Percentiles rank a stretch among this genome's conserved stretches.
phyloP scores from a whole-genome alignment of 805 yeast genomes.

The Monosporozyma solicola region DNA sequence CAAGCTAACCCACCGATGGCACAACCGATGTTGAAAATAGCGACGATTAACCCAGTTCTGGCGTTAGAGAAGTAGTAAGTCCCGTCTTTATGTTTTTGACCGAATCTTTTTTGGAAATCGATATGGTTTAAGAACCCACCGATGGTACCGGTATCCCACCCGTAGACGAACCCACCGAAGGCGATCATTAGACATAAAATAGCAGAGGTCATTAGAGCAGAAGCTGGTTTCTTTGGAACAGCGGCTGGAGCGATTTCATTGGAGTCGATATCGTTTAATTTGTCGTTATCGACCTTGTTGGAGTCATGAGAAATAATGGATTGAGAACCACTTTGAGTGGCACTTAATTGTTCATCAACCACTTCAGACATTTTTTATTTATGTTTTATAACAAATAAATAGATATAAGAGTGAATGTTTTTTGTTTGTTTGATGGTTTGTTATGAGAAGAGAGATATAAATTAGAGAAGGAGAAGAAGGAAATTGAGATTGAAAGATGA shows the following conservation, averaged over 20 bases:
- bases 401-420: neutral
- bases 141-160: constrained; percentile 78
- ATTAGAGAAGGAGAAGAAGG: neutral
- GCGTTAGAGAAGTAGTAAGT: constrained; percentile 40
- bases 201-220: constrained; percentile 28
- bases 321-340: constrained; percentile 3
- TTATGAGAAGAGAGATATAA: neutral
- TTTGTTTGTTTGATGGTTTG: neutral
- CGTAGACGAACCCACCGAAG: constrained; percentile 44
- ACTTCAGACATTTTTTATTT: neutral
- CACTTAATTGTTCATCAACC: neutral
- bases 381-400: neutral
- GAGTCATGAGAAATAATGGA: constrained; percentile 2
- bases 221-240: constrained; percentile 29
- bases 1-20: constrained; percentile 61
- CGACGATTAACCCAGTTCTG: constrained; percentile 48
- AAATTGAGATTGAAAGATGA: neutral
- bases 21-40: constrained; percentile 65
- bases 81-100: constrained; percentile 37
- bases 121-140: constrained; percentile 55
- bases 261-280: neutral
- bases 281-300: constrained; percentile 1
- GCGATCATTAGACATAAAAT: constrained; percentile 27
- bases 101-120: constrained; percentile 51
- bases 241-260: constrained; percentile 3